Evolutionary conservation across 1,139 yeast species (phyloP), one percentile per base, ranked within the genome.

Genomic region (Candida albicans): DNA sequence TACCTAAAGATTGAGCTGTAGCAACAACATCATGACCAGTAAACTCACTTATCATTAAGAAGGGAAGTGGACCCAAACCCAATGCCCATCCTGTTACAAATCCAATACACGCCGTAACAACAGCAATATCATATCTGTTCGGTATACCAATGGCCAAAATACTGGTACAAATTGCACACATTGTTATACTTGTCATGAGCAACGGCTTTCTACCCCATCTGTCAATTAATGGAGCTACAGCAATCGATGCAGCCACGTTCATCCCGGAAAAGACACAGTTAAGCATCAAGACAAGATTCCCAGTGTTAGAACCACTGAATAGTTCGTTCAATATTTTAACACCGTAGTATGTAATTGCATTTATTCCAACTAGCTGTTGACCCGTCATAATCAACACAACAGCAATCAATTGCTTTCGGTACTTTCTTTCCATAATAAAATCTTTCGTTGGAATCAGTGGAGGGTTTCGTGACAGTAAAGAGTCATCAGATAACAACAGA

Each of bases 21-120:
- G 88, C 88, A 41, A 81, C 82, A 2, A 89, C 89, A 44, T 81
- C 81, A 4, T 77, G 70, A 41, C 85, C 87, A 0, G 95, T 83
- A 33, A 90, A 79, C 59, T 91, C 97, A 3, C 95, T 80, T 8
- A 90, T 81, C 57, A 89, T 71, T 52, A 90, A 64, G 64, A 89
- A 90, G 13, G 97, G 97, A 36, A 91, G 83, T 5, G 97, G 97
- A 0, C 97, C 97, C 47, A 89, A 61, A 0, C 97, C 98, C 35
- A 85, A 64, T 0, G 96, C 96, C 66, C 87, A 91, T 9, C 89
- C 79, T 4, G 83, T 76, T 36, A 90, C 88, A 59, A 87, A 89
- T 1, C 73, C 58, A 46, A 86, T 77, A 1, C 90, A 82, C 0
- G 87, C 82, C 0, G 93, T 76, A 7, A 85, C 48, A 0, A 67